Conservation (phyloP, 192 early-diverging fungal genomes). For the Funneliformis mosseae region DNA sequence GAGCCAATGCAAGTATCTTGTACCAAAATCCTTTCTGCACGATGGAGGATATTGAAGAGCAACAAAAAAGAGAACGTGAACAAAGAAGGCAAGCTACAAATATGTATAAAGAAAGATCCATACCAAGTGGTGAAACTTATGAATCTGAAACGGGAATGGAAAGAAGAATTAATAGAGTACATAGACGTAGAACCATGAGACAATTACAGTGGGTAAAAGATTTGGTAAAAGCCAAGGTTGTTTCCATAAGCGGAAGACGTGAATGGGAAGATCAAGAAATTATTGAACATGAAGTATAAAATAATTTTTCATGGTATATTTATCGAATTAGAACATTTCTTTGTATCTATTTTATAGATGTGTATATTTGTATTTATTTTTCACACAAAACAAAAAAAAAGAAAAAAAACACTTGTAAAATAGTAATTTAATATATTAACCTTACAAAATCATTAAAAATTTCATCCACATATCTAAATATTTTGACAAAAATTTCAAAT, state of each 20-base stretch:
- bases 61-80: not conserved
- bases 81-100: not conserved
- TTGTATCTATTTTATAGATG: too few species aligned
- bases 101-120: not conserved
- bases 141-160: not conserved
- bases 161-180: not conserved
- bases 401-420: too few species aligned
- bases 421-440: too few species aligned
- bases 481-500: too few species aligned
- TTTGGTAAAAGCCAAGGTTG: not conserved
- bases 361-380: too few species aligned
- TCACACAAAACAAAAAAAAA: too few species aligned
- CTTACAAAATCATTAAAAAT: too few species aligned
- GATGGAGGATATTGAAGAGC: not conserved
- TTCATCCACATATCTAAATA: too few species aligned
- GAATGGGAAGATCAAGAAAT: conserved; percentile 5
- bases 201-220: conserved; percentile 1
- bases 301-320: not conserved
- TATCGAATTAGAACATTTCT: too few species aligned
- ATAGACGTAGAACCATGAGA: not conserved
- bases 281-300: not conserved
- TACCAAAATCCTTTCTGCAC: not conserved
- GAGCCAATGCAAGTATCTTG: conserved; percentile 1
- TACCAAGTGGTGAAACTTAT: not conserved
- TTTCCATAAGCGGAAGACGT: not conserved